Percentiles rank a stretch among this genome's conserved stretches.
These are phyloP conservation scores for Nitzschia sp. DNA, from an alignment of 108 stramenopile species.

Conservation along the genomic window DNA sequence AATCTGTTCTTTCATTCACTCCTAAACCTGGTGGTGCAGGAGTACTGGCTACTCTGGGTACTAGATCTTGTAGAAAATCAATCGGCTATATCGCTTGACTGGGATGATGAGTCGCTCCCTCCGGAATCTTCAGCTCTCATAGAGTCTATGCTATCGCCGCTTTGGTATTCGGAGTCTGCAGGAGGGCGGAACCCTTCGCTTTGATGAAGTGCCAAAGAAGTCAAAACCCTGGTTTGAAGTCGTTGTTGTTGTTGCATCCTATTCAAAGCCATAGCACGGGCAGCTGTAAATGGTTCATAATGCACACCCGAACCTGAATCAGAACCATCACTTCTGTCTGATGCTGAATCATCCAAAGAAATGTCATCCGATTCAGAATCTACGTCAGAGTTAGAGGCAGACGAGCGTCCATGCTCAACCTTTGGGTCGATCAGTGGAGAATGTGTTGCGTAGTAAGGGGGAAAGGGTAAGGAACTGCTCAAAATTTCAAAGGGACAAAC, in stretches of 20 bases:
- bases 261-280: constrained; percentile 62
- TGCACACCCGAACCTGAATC: constrained; percentile 38
- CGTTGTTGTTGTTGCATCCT: constrained; percentile 61
- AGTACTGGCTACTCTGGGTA: too few species aligned
- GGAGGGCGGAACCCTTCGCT: constrained; percentile 40
- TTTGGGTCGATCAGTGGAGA: not conserved
- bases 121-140: constrained; percentile 57
- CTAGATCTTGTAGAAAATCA: too few species aligned
- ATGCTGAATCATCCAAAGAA: constrained; percentile 69
- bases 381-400: constrained; percentile 60
- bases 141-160: constrained; percentile 53
- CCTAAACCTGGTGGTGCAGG: too few species aligned
- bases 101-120: constrained; percentile 59
- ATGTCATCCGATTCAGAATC: constrained; percentile 66
- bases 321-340: constrained; percentile 64
- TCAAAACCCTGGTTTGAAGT: constrained; percentile 32
- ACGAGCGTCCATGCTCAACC: constrained; percentile 43
- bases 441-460: too few species aligned
- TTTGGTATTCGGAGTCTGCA: constrained; percentile 51
- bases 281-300: constrained; percentile 50
- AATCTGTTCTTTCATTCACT: too few species aligned
- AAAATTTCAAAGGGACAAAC: not conserved
- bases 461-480: not conserved
- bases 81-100: constrained; percentile 50
- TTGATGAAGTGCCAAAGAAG: constrained; percentile 15